phyloP scores from a whole-genome alignment of 768 basidiomycete genomes.

The Tricholoma bakamatsutake region DNA sequence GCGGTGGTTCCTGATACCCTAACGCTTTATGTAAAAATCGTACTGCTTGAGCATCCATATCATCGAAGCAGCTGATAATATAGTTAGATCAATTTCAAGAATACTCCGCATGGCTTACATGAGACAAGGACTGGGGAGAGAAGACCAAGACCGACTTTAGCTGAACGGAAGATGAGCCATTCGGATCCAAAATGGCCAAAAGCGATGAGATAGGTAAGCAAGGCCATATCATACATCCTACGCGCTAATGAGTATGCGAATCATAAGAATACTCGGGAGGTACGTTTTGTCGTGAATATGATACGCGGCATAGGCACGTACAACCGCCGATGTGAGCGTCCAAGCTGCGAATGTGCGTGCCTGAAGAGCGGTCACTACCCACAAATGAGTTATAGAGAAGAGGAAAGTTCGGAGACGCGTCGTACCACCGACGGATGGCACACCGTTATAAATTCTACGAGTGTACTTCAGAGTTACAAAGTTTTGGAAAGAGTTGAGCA shows the following conservation, averaged over 20 bases:
- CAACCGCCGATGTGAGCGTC: constrained; percentile 81
- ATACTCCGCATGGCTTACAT: constrained; percentile 44
- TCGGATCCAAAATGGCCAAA: constrained; percentile 88
- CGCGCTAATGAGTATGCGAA: constrained; percentile 8
- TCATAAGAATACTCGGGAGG: constrained; percentile 19
- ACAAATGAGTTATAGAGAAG: not conserved
- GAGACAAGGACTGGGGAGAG: constrained; percentile 80
- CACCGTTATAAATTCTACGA: constrained; percentile 60
- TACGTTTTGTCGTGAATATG: constrained; percentile 80
- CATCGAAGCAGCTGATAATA: constrained; percentile 51
- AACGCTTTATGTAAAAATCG: constrained; percentile 61
- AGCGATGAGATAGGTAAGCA: constrained; percentile 86
- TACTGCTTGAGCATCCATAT: constrained; percentile 87
- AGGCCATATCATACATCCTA: constrained; percentile 78
- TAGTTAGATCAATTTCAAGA: constrained; percentile 4
- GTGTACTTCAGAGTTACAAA: constrained; percentile 74
- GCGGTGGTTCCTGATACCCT: not conserved
- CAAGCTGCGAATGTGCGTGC: constrained; percentile 88
- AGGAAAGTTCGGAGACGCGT: constrained; percentile 1
- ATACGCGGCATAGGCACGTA: constrained; percentile 87
- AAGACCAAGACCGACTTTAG: constrained; percentile 52
- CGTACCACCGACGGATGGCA: constrained; percentile 33
- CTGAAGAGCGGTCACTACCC: constrained; percentile 75
- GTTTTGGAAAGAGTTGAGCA: constrained; percentile 87
- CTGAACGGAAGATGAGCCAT: constrained; percentile 73